Conservation (phyloP, 345 rosid genomes). For the Physaria fendleri region DNA sequence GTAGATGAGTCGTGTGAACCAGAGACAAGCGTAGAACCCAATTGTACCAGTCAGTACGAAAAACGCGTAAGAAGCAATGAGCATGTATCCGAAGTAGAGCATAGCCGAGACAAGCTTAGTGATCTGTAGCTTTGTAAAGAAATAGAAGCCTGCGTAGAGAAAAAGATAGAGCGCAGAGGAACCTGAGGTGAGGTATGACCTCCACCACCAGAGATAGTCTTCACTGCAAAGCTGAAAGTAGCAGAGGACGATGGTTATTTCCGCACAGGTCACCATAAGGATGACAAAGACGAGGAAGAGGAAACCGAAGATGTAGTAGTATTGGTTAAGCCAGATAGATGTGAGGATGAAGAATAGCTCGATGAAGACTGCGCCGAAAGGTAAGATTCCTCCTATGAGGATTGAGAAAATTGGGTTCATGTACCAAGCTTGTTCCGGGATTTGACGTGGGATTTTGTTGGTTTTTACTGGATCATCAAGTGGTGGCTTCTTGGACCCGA, state of each 20-base stretch:
- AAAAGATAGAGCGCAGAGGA: constrained; percentile 70
- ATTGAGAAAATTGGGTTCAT: constrained; percentile 75
- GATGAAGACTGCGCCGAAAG: constrained; percentile 77
- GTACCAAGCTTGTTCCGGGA: constrained; percentile 85
- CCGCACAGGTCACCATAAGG: constrained; percentile 66
- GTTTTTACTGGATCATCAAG: constrained; percentile 75
- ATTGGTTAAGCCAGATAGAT: constrained; percentile 87
- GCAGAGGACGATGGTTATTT: constrained; percentile 70
- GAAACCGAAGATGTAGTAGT: constrained; percentile 84
- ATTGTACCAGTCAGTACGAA: constrained; percentile 70
- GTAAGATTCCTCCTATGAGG: constrained; percentile 71
- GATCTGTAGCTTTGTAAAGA: constrained; percentile 82
- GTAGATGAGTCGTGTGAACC: constrained; percentile 82
- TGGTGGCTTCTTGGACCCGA: constrained; percentile 69
- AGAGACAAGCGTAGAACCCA: constrained; percentile 69
- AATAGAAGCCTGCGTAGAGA: constrained; percentile 69
- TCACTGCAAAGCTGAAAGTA: constrained; percentile 83
- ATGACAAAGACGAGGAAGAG: constrained; percentile 66
- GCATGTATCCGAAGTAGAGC: constrained; percentile 76
- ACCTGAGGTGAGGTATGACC: constrained; percentile 77
- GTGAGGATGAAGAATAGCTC: constrained; percentile 86
- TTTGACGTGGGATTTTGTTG: constrained; percentile 74
- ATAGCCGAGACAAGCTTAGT: constrained; percentile 59
- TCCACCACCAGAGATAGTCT: constrained; percentile 90
- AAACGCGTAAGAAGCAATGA: constrained; percentile 59